These are phyloP conservation scores for Tulasnella sp. DNA, from an alignment of 768 basidiomycete species.

Conservation along the genomic window DNA sequence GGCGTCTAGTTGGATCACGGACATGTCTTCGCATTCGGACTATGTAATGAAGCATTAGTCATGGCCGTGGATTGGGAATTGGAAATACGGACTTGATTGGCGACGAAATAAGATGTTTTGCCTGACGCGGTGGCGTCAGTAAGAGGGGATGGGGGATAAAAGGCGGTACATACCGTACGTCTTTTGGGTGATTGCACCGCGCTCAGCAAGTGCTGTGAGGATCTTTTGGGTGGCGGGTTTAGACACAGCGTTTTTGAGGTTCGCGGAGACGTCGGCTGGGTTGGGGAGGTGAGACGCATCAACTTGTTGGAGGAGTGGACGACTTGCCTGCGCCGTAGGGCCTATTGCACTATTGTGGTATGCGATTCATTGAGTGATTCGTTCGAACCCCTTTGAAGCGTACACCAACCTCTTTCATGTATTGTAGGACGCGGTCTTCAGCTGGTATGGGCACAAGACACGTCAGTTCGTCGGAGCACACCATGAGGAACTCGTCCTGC, in stretches of 20 bases:
- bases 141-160: neutral
- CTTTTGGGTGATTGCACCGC: slow-evolving; percentile 70
- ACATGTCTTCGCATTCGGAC: slow-evolving; percentile 51
- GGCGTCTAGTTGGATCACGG: slow-evolving; percentile 43
- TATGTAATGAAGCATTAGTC: slow-evolving; percentile 28
- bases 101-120: slow-evolving; percentile 78
- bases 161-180: slow-evolving; percentile 46
- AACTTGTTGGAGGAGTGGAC: neutral
- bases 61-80: neutral
- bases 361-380: slow-evolving; percentile 17
- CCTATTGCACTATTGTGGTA: slow-evolving; percentile 47
- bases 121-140: slow-evolving; percentile 33
- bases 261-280: slow-evolving; percentile 72
- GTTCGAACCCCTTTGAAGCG: neutral
- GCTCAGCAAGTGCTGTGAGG: slow-evolving; percentile 68
- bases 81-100: slow-evolving; percentile 37
- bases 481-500: neutral
- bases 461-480: too few relatives aligned
- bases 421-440: slow-evolving; percentile 63
- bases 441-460: slow-evolving; percentile 33
- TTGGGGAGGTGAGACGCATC: neutral
- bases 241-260: slow-evolving; percentile 78
- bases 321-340: slow-evolving; percentile 59
- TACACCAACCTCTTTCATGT: slow-evolving; percentile 61
- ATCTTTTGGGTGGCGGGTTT: slow-evolving; percentile 81